Base-by-base conservation (phyloP, 2,329 filamentous ascomycete species). In the Acephala macrosclerotiorum region DNA sequence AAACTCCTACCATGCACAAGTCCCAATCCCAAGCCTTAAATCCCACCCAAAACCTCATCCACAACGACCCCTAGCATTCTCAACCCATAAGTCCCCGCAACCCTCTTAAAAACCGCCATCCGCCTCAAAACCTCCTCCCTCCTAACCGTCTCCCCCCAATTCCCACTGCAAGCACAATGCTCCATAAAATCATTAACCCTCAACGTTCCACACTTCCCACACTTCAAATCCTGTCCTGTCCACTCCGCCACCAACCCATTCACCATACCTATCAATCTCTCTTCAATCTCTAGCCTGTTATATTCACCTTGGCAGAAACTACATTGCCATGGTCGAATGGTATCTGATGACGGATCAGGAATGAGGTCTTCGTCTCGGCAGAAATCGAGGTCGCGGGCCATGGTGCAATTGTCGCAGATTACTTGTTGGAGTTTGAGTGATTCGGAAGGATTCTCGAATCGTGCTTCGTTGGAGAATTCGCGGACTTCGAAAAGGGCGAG, bases 181-280 rank as follows among this genome's bases (percentile, higher is more conserved):
- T 97, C 95, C 89, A 96, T 94, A 73, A 98, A 96, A 75, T 97
- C 95, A 77, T 97, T 98, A 47, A 92, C 84, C 75, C 93, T 83
- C 45, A 97, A 79, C 72, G 93, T 93, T 36, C 85, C 87, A 77
- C 89, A 91, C 66, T 85, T 84, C 0, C 57, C 66, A 71, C 96
- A 99, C 79, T 93, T 93, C 65, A 98, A 80, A 77, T 99, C 96
- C 80, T 98, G 95, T 38, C 90, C 92, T 68, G 89, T 85, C 94
- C 96, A 99, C 73, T 91, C 88, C 29, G 93, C 85, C 8, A 93
- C 83, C 75, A 91, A 80, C 25, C 87, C 87, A 77, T 97, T 89
- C 20, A 97, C 90, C 63, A 91, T 85, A 0, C 85, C 87, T 49
- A 99, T 86, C 66, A 99, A 82, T 53, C 87, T 82, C 80, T 99